Evolutionary conservation across 768 basidiomycete species (phyloP).

Genomic region (Tricholoma matsutake): DNA sequence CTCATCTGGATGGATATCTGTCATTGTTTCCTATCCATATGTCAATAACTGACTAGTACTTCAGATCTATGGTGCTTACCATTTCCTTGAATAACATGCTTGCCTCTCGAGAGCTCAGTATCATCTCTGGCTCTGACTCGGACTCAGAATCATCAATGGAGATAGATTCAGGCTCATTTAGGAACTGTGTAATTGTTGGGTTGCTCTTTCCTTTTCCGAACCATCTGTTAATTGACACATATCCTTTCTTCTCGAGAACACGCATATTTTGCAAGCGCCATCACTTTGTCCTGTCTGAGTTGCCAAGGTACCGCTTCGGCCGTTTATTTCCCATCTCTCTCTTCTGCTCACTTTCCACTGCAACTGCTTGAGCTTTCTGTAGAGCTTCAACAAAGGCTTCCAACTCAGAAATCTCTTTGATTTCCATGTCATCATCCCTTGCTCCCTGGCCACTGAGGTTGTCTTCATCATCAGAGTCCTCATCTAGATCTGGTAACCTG

Average conservation of each 20-base stretch:
- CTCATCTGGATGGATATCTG: too few species aligned
- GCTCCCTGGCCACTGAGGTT: not conserved
- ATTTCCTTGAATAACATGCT: too few species aligned
- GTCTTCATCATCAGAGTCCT: not conserved
- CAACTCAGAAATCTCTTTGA: not conserved
- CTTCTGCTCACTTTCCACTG: not conserved
- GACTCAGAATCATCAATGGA: too few species aligned
- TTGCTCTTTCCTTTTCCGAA: too few species aligned
- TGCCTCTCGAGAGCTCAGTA: too few species aligned
- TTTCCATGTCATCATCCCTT: not conserved
- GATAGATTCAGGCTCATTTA: too few species aligned
- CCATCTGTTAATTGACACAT: not conserved
- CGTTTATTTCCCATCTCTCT: not conserved
- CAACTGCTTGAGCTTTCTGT: not conserved
- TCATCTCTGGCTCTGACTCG: too few species aligned
- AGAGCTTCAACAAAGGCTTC: not conserved
- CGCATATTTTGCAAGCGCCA: not conserved
- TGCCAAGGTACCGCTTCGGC: not conserved
- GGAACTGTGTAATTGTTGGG: too few species aligned
- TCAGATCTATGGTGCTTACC: too few species aligned
- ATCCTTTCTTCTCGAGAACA: not conserved
- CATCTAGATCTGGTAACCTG: not conserved
- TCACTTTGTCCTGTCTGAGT: not conserved
- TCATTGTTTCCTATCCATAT: too few species aligned
- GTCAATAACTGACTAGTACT: too few species aligned